A percentile compares a stretch with the other conserved stretches of the same genome.
These are phyloP conservation scores for Aspergillus nidulans DNA, from an alignment of 495 filamentous ascomycete species.

Conservation along the genomic window DNA sequence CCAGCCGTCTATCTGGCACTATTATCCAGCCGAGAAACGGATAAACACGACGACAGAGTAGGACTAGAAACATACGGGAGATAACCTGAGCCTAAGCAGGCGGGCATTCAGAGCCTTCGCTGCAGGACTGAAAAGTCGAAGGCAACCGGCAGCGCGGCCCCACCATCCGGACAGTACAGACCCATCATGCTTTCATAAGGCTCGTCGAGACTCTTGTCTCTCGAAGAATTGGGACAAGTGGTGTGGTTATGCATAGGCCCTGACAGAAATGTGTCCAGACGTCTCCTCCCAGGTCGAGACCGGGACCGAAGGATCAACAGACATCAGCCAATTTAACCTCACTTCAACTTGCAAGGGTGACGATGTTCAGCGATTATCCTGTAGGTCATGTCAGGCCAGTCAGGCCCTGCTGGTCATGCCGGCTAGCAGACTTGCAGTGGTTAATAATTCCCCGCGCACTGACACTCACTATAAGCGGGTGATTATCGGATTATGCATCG, in stretches of 20 bases:
- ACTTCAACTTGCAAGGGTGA: constrained; percentile 2
- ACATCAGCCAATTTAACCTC: constrained; percentile 5
- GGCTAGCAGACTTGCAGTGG: not conserved
- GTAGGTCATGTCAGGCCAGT: constrained; percentile 7
- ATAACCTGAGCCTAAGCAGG: no score
- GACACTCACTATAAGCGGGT: constrained; percentile 10
- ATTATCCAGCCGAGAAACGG: not conserved
- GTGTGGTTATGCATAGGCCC: not conserved
- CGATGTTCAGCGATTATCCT: not conserved
- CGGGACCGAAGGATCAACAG: constrained; percentile 5
- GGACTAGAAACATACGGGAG: no score
- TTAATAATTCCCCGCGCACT: constrained; percentile 8
- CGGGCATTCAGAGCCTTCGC: no score
- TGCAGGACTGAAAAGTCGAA: not conserved
- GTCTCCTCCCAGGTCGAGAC: not conserved
- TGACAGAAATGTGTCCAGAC: no score
- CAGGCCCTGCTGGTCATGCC: not conserved
- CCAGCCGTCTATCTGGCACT: no score
- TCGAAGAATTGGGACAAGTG: not conserved
- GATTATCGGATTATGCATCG: constrained; percentile 16
- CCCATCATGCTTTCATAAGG: not conserved
- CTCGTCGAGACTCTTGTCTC: not conserved
- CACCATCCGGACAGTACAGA: constrained; percentile 29
- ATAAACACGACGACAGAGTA: no score
- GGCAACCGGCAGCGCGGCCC: constrained; percentile 27